Evolutionary conservation across 345 rosid genomes (phyloP).

Genomic region (Melaleuca alternifolia): DNA sequence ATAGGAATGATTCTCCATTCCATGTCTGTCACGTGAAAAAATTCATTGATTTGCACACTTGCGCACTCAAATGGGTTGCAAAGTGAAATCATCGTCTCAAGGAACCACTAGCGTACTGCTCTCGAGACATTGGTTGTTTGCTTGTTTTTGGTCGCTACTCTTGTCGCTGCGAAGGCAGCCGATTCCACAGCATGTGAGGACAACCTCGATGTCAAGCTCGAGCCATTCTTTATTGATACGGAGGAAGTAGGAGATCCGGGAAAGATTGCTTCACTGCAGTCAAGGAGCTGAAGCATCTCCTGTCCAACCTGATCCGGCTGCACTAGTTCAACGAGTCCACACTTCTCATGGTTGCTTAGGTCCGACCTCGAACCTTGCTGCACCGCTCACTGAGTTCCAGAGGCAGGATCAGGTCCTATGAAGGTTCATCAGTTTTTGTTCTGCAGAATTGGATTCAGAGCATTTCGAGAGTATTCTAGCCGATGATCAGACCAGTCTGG

Average conservation of each 20-base stretch:
- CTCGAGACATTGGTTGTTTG: not conserved
- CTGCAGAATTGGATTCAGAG: not conserved
- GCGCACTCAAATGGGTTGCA: not conserved
- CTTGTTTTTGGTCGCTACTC: not conserved
- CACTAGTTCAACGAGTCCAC: slow-evolving; percentile 44
- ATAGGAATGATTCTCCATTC: not conserved
- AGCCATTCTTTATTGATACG: slow-evolving; percentile 83
- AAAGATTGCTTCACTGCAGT: slow-evolving; percentile 74
- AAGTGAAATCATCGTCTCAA: not conserved
- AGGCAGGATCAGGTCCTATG: slow-evolving; percentile 78
- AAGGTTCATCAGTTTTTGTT: slow-evolving; percentile 32
- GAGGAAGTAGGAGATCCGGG: slow-evolving; percentile 79
- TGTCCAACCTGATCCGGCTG: slow-evolving; percentile 32
- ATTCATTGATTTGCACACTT: not conserved
- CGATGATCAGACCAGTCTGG: not conserved
- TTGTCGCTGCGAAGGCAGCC: not conserved
- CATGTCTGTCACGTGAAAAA: not conserved
- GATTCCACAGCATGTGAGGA: slow-evolving; percentile 4
- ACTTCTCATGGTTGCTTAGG: slow-evolving; percentile 69
- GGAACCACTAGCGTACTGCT: not conserved
- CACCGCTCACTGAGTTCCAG: slow-evolving; percentile 74
- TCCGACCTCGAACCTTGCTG: slow-evolving; percentile 77
- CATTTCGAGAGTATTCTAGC: not conserved
- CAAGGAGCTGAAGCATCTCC: slow-evolving; percentile 72
- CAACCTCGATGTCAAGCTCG: slow-evolving; percentile 19